phyloP scores from a whole-genome alignment of 768 basidiomycete genomes.

The Leccinum pellstonianum region DNA sequence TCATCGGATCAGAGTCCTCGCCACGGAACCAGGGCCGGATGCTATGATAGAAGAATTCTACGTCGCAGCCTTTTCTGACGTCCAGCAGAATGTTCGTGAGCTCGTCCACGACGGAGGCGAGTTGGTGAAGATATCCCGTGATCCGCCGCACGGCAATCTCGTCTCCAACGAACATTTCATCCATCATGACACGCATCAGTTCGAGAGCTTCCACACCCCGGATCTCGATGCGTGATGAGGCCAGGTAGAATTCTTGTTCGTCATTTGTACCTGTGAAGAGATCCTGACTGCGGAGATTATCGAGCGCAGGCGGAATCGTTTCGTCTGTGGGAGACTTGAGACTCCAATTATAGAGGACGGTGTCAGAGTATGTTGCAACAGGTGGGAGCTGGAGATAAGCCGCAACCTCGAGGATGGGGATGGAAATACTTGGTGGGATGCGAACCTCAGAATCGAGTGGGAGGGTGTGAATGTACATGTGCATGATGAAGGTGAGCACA shows the following conservation, averaged over 20 bases:
- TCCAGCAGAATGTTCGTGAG: conserved; percentile 58
- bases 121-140: conserved; percentile 59
- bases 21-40: conserved; percentile 85
- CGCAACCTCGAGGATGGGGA: conserved; percentile 75
- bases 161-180: conserved; percentile 83
- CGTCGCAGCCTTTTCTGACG: conserved; percentile 70
- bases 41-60: conserved; percentile 65
- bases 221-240: conserved; percentile 84
- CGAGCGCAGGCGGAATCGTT: conserved; percentile 38
- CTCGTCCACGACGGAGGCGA: conserved; percentile 64
- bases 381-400: conserved; percentile 77
- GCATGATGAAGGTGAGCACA: conserved; percentile 70
- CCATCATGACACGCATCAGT: conserved; percentile 81
- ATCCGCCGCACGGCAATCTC: conserved; percentile 61
- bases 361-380: conserved; percentile 86
- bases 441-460: conserved; percentile 48
- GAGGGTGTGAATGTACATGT: conserved; percentile 74
- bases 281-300: conserved; percentile 63
- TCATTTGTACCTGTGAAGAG: conserved; percentile 77
- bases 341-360: conserved; percentile 85
- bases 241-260: conserved; percentile 86
- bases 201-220: conserved; percentile 81
- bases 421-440: conserved; percentile 68
- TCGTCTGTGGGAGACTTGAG: conserved; percentile 31
- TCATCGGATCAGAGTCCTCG: conserved; percentile 48